Base-by-base conservation (phyloP, 257 asterid species). In the Ophiorrhiza pumila region DNA sequence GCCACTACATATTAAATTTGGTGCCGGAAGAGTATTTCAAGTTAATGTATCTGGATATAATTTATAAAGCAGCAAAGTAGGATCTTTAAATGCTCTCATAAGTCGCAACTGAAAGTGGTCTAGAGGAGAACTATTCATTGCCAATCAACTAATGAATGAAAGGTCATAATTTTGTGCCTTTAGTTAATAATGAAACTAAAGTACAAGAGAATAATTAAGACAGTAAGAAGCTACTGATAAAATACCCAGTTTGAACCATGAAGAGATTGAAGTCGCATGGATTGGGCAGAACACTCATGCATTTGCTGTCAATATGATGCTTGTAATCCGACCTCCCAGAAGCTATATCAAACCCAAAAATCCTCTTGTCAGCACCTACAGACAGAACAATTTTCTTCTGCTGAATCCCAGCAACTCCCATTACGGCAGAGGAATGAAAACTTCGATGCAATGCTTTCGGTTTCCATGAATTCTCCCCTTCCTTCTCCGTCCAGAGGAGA, bases 251-350 rank as follows among this genome's bases (percentile, higher is more conserved):
- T 74, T 90, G 96, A 78, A 91, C 93, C 99, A 95, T 88, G 78
- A 91, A 90, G 73, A 95, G 98, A 84, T 95, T 95, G 84, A 88
- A 83, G 83, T 92, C 98, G 39, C 88, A 65, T 2, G 98, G 98
- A 83, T 90, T 95, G 23, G 99, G 91, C 34, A 92, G 85, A 79
- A 95, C 90, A 70, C 97, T 92, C 98, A 89, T 85, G 87, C 99
- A 95, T 80, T 89, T 92, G 87, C 90, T 86, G 41, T 95, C 99
- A 42, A 86, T 79, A 77, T 90, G 96, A 84, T 85, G 89, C 60
- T 79, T 84, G 85, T 85, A 90, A 68, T 86, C 96, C 34, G 83
- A 76, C 70, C 81, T 87, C 67, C 81, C 90, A 41, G 92, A 75
- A 37, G 32, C 7, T 47, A 85, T 73, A 78, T 95, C 99, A 65